Conservation (phyloP, 129 eudicot species). For the Arctium lappa region DNA sequence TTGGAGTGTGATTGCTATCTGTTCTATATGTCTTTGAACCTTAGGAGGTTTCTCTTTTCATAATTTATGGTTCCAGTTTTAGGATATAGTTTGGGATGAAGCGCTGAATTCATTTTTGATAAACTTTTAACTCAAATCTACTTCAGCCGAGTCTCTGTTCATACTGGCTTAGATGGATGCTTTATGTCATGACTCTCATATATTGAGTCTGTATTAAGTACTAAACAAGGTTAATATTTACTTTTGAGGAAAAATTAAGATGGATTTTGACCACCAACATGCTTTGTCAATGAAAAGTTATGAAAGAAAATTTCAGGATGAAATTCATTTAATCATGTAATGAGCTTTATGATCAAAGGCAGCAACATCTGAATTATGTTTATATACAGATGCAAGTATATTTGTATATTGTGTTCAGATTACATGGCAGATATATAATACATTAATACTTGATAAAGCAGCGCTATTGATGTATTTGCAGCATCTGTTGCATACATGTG, state of each 20-base stretch:
- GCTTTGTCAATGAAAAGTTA: neutral
- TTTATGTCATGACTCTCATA: neutral
- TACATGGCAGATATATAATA: too few species aligned
- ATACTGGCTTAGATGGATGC: neutral
- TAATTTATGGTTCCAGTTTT: neutral
- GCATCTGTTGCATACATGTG: neutral
- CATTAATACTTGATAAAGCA: too few species aligned
- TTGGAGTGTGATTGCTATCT: neutral
- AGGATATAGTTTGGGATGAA: neutral
- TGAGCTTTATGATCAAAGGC: neutral
- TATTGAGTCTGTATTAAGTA: neutral
- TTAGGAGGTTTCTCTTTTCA: neutral
- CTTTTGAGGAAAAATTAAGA: neutral
- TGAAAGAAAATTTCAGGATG: neutral
- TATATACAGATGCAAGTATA: neutral
- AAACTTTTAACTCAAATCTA: neutral
- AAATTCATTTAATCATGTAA: neutral
- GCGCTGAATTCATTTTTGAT: neutral
- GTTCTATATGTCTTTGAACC: neutral
- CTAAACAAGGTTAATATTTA: neutral
- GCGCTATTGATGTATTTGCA: neutral
- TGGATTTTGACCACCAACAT: neutral
- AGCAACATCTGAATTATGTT: neutral
- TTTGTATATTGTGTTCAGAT: too few species aligned
- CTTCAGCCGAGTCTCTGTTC: neutral